Percentiles rank a stretch among this genome's conserved stretches.
Conservation (phyloP, 2,329 filamentous ascomycete genomes). For the Triangularia setosa region DNA sequence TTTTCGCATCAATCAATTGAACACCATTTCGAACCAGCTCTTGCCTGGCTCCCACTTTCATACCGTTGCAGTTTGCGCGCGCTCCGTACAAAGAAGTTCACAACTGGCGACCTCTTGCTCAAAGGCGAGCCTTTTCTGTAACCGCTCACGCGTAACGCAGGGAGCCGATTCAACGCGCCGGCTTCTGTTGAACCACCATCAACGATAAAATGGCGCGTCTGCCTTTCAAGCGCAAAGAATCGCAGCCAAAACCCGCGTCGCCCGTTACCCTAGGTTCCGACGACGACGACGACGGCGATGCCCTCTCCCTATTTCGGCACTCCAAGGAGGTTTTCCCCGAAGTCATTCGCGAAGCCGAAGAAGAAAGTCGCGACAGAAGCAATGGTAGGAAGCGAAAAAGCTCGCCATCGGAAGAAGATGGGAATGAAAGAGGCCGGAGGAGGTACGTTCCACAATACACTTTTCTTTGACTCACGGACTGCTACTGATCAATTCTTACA, state of each 20-base stretch:
- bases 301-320: conserved; percentile 48
- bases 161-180: neutral
- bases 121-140: neutral
- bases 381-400: conserved; percentile 26
- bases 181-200: neutral
- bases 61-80: neutral
- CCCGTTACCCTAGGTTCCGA: neutral
- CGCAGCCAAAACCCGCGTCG: neutral
- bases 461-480: neutral
- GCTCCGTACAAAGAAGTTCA: neutral
- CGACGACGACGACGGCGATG: conserved; percentile 28
- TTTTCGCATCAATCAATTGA: neutral
- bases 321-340: conserved; percentile 47
- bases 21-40: neutral
- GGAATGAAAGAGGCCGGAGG: conserved; percentile 4
- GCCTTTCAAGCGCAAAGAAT: conserved; percentile 27
- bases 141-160: neutral
- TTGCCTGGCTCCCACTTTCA: neutral
- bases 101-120: neutral
- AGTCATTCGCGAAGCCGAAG: conserved; percentile 26
- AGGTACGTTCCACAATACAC: conserved; percentile 3
- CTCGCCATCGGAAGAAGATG: conserved; percentile 12
- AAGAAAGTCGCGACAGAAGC: conserved; percentile 23
- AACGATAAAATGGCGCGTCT: conserved; percentile 9
- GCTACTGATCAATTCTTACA: neutral